Conservation (phyloP, 176 grass and related monocot genomes). For the Puccinellia tenuiflora region DNA sequence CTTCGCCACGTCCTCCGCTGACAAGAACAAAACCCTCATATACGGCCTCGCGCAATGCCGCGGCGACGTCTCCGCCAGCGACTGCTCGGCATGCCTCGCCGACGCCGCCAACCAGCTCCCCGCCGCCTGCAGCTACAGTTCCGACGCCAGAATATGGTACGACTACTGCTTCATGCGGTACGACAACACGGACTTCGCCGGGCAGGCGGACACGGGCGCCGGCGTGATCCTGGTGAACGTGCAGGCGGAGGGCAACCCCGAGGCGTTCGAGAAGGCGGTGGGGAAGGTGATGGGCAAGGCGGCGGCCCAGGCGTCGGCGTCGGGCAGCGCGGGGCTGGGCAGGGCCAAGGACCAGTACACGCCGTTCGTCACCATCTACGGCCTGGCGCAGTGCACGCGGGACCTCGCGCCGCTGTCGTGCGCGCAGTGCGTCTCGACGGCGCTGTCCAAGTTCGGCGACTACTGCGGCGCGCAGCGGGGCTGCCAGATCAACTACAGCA, state of each 20-base stretch:
- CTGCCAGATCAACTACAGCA: conserved; percentile 64
- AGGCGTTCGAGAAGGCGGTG: conserved; percentile 42
- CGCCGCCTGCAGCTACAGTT: conserved; percentile 28
- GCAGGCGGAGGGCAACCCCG: conserved; percentile 31
- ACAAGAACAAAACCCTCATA: conserved; percentile 16
- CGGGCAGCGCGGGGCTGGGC: conserved; percentile 39
- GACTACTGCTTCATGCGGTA: conserved; percentile 78
- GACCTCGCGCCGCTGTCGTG: conserved; percentile 37
- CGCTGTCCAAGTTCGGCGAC: conserved; percentile 37
- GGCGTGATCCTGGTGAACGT: conserved; percentile 44
- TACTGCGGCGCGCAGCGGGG: conserved; percentile 50
- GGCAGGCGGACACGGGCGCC: conserved; percentile 32
- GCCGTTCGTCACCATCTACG: conserved; percentile 52
- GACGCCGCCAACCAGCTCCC: conserved; percentile 60
- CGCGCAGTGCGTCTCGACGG: conserved; percentile 54
- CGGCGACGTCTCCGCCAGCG: conserved; percentile 46
- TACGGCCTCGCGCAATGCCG: conserved; percentile 71
- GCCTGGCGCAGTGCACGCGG: conserved; percentile 65
- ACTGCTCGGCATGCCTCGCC: conserved; percentile 50
- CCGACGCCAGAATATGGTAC: conserved; percentile 66
- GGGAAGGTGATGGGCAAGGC: conserved; percentile 31
- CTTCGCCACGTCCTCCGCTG: conserved; percentile 46
- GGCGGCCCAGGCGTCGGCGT: conserved; percentile 22
- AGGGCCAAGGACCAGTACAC: conserved; percentile 43
- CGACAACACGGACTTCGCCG: conserved; percentile 39